Base-by-base conservation (phyloP, 768 basidiomycete species). In the Termitomyces sp. region DNA sequence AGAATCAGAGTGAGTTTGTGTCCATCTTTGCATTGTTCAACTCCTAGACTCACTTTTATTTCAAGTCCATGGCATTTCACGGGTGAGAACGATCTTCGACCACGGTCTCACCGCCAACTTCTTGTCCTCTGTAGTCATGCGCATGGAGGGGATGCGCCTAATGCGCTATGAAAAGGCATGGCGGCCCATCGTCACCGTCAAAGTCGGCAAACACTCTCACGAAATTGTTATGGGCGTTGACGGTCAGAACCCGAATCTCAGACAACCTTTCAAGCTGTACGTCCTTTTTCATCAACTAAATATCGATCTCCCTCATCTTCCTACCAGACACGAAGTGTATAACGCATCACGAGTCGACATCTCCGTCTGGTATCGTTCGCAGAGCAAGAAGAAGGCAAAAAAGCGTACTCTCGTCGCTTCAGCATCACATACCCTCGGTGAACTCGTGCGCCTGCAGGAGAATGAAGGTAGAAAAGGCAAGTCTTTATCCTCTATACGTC, bases 231-330 rank as follows among this genome's bases (percentile, higher is more conserved):
- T 91, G 2, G 89, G 89, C 0, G 75, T 76, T 20, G 88, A 91
- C 59, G 89, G 89, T 0, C 87, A 89, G 67, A 88, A 86, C 60
- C 81, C 86, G 0, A 90, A 91, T 66, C 72, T 84, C 52, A 87
- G 84, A 63, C 76, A 80, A 0, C 71, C 70, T 0, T 81, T 86
- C 60, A 65, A 69, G 32, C 75, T 89, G 89, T 89, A 68, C 57
- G 86, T 76, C n/a, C 9, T 11, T 46, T 5, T 4, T 5, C 40
- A 42, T 42, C 40, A 5, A 12, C 32, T 12, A 32, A 25, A 20
- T n/a, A 20, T 32, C 17, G 0, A 36, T 50, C 43, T 34, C 25
- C 31, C 38, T 47, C 25, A 46, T 36, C 15, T 5, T 25, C 37
- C 31, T 43, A 12, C 38, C 55, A 88, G 87, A 42, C 69, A 73